Conservation (phyloP, 192 early-diverging fungal genomes). For the Coemansia erecta region DNA sequence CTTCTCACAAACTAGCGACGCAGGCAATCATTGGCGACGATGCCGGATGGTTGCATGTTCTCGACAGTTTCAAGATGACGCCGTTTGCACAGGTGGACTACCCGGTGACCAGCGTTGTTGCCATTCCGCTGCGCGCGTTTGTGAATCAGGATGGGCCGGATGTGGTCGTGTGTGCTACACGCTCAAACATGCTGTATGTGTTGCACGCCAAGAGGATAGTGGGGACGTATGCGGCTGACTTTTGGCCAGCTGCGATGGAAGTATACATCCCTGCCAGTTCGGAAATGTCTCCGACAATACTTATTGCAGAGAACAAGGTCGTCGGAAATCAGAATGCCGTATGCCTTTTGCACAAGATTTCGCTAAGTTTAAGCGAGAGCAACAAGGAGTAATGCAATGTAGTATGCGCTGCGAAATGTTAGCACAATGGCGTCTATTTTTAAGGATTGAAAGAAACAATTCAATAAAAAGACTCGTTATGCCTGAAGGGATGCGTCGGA, state of each 20-base stretch:
- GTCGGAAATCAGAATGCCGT: background rate
- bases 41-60: slow-evolving; percentile 21
- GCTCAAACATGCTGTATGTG: slow-evolving; percentile 35
- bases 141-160: slow-evolving; percentile 17
- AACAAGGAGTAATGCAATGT: too few species aligned
- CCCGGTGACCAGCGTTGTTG: slow-evolving; percentile 21
- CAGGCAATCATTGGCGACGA: slow-evolving; percentile 32
- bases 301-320: slow-evolving; percentile 20
- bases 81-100: slow-evolving; percentile 32
- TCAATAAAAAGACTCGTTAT: too few species aligned
- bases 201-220: slow-evolving; percentile 21
- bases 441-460: too few species aligned
- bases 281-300: slow-evolving; percentile 15
- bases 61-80: slow-evolving; percentile 32
- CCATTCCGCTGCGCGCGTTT: slow-evolving; percentile 24
- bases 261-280: slow-evolving; percentile 6
- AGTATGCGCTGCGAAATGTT: background rate
- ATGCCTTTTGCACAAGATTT: slow-evolving; percentile 11
- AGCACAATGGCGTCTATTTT: background rate
- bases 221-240: slow-evolving; percentile 20
- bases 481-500: too few species aligned
- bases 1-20: background rate
- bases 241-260: slow-evolving; percentile 34
- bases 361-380: background rate
- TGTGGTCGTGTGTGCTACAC: slow-evolving; percentile 38